Evolutionary conservation across 148 eudicot species (phyloP), one percentile per base, ranked within the genome.

Genomic region (Oxyria digyna): DNA sequence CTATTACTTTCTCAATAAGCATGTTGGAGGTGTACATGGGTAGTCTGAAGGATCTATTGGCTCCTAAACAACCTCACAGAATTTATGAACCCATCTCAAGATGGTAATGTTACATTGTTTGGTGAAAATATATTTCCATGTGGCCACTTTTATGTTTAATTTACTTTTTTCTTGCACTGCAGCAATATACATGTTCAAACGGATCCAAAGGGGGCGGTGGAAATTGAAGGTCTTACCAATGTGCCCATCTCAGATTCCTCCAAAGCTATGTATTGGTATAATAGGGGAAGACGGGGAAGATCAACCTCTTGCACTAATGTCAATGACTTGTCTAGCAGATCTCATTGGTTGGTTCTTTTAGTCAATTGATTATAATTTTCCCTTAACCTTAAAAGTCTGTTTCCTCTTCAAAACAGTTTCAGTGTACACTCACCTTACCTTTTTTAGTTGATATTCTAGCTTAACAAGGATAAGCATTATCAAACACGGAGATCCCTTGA

Each of bases 1-100:
- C 89, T 23, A 55, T 78, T 20, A 74, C 81, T 23, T 87, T 87
- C 75, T 78, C 89, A 5, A 81, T 87, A 48, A 87, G 93, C 79
- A 87, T 87, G 93, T 70, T 87, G 74, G 93, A 87, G 76, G 86
- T 87, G 71, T 87, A 87, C 73, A 77, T 87, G 85, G 93, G 93
- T 15, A 83, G 78, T 70, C 57, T 87, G 27, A 87, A 73, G 73
- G 93, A 87, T 52, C 32, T 87, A 14, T 79, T 87, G 69, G 83
- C 83, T 76, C 83, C 85, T 48, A 83, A 75, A 77, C 78, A 77
- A 67, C n/a, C 74, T 35, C 74, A 79, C 42, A 80, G 83, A 71
- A 70, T 55, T 20, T 81, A 74, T 68, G 73, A 83, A 71, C 75
- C 85, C 27, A 59, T 81, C 35, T 62, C 78, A 46, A 79, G 80